Evolutionary conservation across 1,284 basidiomycete species (phyloP), one percentile per base, ranked within the genome.

Genomic region (Puccinia brachypodii): DNA sequence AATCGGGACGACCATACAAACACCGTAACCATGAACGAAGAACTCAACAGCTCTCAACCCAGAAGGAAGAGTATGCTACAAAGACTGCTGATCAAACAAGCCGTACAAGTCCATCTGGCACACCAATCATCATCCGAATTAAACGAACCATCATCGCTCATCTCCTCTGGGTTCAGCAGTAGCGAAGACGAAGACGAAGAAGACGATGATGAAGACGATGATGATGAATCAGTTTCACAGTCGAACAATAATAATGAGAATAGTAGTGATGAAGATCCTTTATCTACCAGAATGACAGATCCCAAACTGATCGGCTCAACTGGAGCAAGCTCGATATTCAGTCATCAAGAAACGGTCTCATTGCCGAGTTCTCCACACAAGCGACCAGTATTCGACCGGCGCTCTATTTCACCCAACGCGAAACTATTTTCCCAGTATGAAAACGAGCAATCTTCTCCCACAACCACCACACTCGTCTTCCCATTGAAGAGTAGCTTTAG

Each of bases 401-500:
- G 76, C 47, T 78, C 76, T 16, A 40, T 78, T 33, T 78, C 76
- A 25, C 76, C 76, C 22, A 78, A 69, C 64, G 76, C 76, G 0
- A 68, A 78, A 68, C 64, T 78, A 11, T 36, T 78, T 2, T 60
- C 76, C 0, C 22, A 19, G 11, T 78, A 53, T 25, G n/a, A 66
- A 25, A 50, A n/a, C 9, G 36, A 53, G 58, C 56, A 42, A 62
- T 31, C 38, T 11, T 50, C 31, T n/a, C 25, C 40, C 33, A 56
- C 64, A 3, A 44, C 58, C 25, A 58, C 44, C 22, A 66, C 42
- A 1, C 62, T 79, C 66, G 66, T 33, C 13, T 79, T 79, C 36
- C 76, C 76, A 2, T 31, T 79, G 16, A 79, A 79, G 38, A 79
- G 76, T 36, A 79, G 76, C 47, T 79, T 79, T 38, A 53, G 76